These are phyloP conservation scores for Albugo candida DNA, from an alignment of 352 stramenopile genomes.

Conservation along the genomic window DNA sequence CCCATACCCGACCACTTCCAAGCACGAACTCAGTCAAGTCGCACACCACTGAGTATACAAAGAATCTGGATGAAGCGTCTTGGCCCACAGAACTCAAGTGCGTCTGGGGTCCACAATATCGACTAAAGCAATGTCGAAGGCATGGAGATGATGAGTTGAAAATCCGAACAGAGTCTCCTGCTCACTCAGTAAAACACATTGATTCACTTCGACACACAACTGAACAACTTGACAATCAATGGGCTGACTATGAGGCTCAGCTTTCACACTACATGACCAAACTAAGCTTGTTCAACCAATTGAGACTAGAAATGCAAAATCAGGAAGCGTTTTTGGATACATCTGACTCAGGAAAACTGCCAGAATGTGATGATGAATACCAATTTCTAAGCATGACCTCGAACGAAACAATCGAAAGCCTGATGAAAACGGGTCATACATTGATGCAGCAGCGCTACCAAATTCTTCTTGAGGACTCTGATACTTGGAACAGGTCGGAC, in stretches of 20 bases:
- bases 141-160: not conserved
- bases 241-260: conserved; percentile 26
- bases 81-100: conserved; percentile 15
- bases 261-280: conserved; percentile 31
- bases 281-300: conserved; percentile 27
- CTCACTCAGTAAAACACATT: conserved; percentile 5
- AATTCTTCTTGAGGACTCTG: conserved; percentile 41
- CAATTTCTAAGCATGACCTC: conserved; percentile 4
- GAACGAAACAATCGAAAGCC: conserved; percentile 24
- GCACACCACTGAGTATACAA: no score
- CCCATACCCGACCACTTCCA: no score
- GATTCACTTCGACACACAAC: conserved; percentile 26
- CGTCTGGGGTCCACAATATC: conserved; percentile 37
- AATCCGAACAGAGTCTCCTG: no score
- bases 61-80: no score
- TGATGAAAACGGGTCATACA: conserved; percentile 36
- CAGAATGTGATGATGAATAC: no score
- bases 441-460: conserved; percentile 52
- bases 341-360: no score
- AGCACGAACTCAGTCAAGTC: no score
- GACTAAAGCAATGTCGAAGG: conserved; percentile 6
- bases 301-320: conserved; percentile 15
- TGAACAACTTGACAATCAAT: conserved; percentile 22
- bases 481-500: conserved; percentile 20
- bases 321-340: conserved; percentile 13